Conservation (phyloP, 495 filamentous ascomycete species). For the Penicillium taxi region DNA sequence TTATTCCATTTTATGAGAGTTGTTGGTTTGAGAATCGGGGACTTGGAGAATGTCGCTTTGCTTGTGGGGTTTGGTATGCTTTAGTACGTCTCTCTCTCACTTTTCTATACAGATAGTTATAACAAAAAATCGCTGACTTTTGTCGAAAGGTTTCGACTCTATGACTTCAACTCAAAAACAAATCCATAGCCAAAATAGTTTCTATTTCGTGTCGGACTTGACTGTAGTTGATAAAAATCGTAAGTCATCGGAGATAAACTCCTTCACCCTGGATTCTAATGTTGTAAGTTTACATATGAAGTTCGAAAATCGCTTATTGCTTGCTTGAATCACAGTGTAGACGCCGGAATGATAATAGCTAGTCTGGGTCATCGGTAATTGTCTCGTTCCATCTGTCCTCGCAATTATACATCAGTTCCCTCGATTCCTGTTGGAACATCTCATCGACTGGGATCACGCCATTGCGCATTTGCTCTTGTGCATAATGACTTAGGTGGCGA, state of each 20-base stretch:
- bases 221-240: too few species aligned
- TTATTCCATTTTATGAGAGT: constrained; percentile 20
- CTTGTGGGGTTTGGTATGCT: constrained; percentile 16
- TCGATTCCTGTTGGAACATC: constrained; percentile 35
- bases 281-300: too few species aligned
- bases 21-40: constrained; percentile 15
- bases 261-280: too few species aligned
- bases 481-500: constrained; percentile 17
- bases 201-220: too few species aligned
- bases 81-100: constrained; percentile 7
- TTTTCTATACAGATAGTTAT: neutral
- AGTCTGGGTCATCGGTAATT: constrained; percentile 48
- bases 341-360: constrained; percentile 51
- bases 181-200: too few species aligned
- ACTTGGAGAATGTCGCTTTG: constrained; percentile 12
- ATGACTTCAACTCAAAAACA: too few species aligned
- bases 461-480: constrained; percentile 7
- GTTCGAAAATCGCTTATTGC: too few species aligned
- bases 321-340: constrained; percentile 4
- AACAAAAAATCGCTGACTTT: too few species aligned
- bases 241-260: too few species aligned
- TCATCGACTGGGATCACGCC: constrained; percentile 20
- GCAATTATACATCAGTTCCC: constrained; percentile 50
- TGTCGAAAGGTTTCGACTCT: too few species aligned
- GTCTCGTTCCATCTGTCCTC: constrained; percentile 61